These are phyloP conservation scores for Brettanomyces naardenensis DNA, from an alignment of 805 yeast species.

Conservation along the genomic window DNA sequence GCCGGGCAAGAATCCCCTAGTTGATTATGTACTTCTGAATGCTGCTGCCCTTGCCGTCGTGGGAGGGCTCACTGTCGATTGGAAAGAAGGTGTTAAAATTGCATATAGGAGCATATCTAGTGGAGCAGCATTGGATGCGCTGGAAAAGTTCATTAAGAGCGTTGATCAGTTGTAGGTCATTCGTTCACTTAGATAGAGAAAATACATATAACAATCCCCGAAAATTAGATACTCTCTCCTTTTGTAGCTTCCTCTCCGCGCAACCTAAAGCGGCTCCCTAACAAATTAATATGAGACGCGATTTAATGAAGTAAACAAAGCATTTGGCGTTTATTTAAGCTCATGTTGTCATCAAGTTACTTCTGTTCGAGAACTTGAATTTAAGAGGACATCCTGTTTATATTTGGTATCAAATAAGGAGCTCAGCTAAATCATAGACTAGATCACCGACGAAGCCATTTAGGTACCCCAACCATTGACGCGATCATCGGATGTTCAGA, in stretches of 20 bases:
- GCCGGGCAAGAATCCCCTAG: slow-evolving; percentile 53
- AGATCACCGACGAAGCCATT: no score
- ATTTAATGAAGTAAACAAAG: no score
- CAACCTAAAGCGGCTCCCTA: no score
- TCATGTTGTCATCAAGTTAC: no score
- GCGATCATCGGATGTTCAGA: no score
- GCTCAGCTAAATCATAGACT: no score
- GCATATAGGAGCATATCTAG: slow-evolving; percentile 62
- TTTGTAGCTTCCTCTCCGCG: not conserved
- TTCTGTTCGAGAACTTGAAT: no score
- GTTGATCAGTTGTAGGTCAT: slow-evolving; percentile 17
- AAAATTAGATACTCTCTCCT: not conserved
- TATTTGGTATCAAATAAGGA: no score
- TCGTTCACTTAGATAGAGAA: slow-evolving; percentile 2
- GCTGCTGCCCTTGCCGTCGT: slow-evolving; percentile 82
- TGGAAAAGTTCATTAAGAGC: slow-evolving; percentile 44
- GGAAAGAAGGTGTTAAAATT: slow-evolving; percentile 69
- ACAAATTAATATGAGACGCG: no score
- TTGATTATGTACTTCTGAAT: slow-evolving; percentile 87
- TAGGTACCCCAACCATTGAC: no score
- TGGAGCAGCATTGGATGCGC: slow-evolving; percentile 59
- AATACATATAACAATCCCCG: slow-evolving; percentile 6
- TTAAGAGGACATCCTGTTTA: no score
- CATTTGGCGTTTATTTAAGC: no score
- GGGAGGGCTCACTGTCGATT: slow-evolving; percentile 55